Conservation (phyloP, 352 stramenopile species). For the Sclerospora graminicola region DNA sequence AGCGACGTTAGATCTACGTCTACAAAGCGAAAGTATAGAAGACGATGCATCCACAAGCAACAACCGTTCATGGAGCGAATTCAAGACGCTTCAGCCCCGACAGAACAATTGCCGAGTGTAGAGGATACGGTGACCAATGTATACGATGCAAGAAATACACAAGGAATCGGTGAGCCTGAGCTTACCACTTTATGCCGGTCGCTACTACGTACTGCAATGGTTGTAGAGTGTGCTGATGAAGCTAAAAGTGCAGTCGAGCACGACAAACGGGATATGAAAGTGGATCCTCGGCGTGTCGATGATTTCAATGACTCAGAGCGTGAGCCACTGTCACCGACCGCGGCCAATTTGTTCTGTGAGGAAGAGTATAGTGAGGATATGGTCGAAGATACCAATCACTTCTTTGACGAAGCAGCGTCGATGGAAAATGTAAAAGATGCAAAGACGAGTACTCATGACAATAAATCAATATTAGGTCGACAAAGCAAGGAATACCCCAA, state of each 20-base stretch:
- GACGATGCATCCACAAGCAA: slow-evolving; percentile 17
- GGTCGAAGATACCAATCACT: slow-evolving; percentile 8
- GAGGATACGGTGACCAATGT: slow-evolving; percentile 28
- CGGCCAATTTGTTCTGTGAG: slow-evolving; percentile 46
- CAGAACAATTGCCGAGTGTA: slow-evolving; percentile 21
- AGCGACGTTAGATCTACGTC: slow-evolving; percentile 16
- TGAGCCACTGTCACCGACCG: slow-evolving; percentile 28
- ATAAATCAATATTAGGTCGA: slow-evolving; percentile 1
- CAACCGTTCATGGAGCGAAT: slow-evolving; percentile 34
- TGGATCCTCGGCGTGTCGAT: background rate
- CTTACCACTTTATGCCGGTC: slow-evolving; percentile 46
- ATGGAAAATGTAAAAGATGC: slow-evolving; percentile 4
- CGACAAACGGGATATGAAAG: slow-evolving; percentile 1
- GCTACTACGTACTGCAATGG: slow-evolving; percentile 34
- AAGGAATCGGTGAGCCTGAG: slow-evolving; percentile 18
- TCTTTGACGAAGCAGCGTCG: background rate
- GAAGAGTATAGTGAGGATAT: slow-evolving; percentile 48
- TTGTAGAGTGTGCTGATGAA: slow-evolving; percentile 23
- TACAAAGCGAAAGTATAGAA: slow-evolving; percentile 34
- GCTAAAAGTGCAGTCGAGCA: slow-evolving; percentile 9
- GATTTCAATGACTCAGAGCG: slow-evolving; percentile 6
- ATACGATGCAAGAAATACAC: slow-evolving; percentile 18
- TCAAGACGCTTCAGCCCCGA: slow-evolving; percentile 8
- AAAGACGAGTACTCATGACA: background rate
- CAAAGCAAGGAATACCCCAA: slow-evolving; percentile 1